These are phyloP conservation scores for Ogataea nakhonphanomensis DNA, from an alignment of 805 yeast genomes.

Conservation along the genomic window DNA sequence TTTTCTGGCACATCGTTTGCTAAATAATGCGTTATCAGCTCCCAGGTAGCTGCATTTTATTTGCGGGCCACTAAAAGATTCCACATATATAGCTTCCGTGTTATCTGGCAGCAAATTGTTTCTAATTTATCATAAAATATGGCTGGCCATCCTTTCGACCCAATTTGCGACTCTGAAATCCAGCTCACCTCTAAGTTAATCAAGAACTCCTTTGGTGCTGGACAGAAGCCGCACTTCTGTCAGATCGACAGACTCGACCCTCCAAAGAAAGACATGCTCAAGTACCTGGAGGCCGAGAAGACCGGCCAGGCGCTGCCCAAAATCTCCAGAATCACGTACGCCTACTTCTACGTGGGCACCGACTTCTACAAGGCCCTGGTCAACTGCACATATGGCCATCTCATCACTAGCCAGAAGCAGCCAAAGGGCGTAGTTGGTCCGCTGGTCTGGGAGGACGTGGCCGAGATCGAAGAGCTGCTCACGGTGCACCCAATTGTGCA, in stretches of 20 bases:
- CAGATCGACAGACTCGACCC: slow-evolving; percentile 74
- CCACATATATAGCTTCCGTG: neutral
- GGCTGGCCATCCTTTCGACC: slow-evolving; percentile 33
- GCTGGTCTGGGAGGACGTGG: slow-evolving; percentile 60
- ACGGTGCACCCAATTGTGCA: slow-evolving; percentile 53
- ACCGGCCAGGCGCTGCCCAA: slow-evolving; percentile 47
- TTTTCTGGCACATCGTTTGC: too few species aligned
- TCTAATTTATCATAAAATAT: neutral
- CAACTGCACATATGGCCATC: slow-evolving; percentile 59
- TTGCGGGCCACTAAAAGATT: neutral
- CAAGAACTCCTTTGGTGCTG: slow-evolving; percentile 52
- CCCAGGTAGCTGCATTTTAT: neutral
- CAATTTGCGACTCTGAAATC: slow-evolving; percentile 51
- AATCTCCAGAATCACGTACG: slow-evolving; percentile 66
- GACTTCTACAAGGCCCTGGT: slow-evolving; percentile 69
- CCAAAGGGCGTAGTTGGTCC: slow-evolving; percentile 72
- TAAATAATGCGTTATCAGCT: neutral
- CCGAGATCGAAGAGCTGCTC: slow-evolving; percentile 49
- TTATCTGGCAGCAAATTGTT: neutral
- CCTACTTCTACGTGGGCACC: slow-evolving; percentile 55
- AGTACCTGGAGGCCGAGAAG: slow-evolving; percentile 65
- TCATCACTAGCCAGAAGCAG: slow-evolving; percentile 52
- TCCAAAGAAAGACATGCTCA: slow-evolving; percentile 69
- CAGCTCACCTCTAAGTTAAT: slow-evolving; percentile 55
- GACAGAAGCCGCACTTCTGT: slow-evolving; percentile 56